A percentile compares a stretch with the other conserved stretches of the same genome.
These are phyloP conservation scores for Nakazawaea holstii DNA, from an alignment of 805 yeast species.

Conservation along the genomic window DNA sequence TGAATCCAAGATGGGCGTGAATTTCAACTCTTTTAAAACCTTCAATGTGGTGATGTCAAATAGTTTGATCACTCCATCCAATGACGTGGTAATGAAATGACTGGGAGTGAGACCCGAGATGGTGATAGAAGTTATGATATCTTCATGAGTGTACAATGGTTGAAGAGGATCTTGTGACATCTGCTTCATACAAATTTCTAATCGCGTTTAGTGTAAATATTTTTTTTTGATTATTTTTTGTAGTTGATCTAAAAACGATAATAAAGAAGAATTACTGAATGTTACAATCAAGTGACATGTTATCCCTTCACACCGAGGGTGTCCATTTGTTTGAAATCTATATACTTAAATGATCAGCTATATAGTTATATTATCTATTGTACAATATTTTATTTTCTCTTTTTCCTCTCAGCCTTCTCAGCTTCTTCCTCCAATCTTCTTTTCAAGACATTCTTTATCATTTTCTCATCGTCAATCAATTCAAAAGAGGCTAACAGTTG, in stretches of 20 bases:
- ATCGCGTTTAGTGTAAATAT: too few relatives aligned
- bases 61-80: conserved; percentile 5
- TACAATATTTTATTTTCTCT: conserved; percentile 17
- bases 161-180: too few relatives aligned
- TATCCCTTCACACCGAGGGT: too few relatives aligned
- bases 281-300: too few relatives aligned
- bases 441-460: conserved; percentile 54
- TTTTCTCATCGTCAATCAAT: conserved; percentile 52
- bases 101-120: background rate
- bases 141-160: conserved; percentile 2
- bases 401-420: conserved; percentile 21
- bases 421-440: conserved; percentile 31
- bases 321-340: too few relatives aligned
- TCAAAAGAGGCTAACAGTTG: conserved; percentile 26
- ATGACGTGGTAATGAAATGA: conserved; percentile 1
- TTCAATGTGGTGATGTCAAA: background rate
- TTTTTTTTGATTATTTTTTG: too few relatives aligned
- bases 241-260: too few relatives aligned
- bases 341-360: too few relatives aligned
- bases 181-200: too few relatives aligned
- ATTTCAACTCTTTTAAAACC: background rate
- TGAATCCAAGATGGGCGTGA: conserved; percentile 1
- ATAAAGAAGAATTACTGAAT: too few relatives aligned
- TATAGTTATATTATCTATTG: too few relatives aligned
- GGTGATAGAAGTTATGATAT: conserved; percentile 3